These are phyloP conservation scores for Carallia pectinifolia DNA, from an alignment of 345 rosid genomes.

Conservation along the genomic window DNA sequence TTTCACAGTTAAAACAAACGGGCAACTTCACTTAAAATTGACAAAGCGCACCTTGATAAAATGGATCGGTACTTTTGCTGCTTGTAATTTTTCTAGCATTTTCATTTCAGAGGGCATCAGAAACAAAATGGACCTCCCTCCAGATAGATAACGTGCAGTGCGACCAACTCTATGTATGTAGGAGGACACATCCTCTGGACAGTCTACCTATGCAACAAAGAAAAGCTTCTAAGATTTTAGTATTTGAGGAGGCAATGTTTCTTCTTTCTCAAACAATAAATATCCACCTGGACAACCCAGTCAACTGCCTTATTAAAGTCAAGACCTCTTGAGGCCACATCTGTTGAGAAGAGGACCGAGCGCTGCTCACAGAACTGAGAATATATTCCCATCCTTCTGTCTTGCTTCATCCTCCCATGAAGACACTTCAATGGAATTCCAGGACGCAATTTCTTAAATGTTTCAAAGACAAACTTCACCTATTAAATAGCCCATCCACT, in stretches of 20 bases:
- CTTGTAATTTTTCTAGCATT: slow-evolving; percentile 82
- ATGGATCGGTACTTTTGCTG: slow-evolving; percentile 71
- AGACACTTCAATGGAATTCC: slow-evolving; percentile 93
- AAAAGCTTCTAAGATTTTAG: slow-evolving; percentile 13
- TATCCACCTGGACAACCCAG: slow-evolving; percentile 92
- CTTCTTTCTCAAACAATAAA: slow-evolving; percentile 9
- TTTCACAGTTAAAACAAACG: slow-evolving; percentile 1
- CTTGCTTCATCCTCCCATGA: slow-evolving; percentile 97
- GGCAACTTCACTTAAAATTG: background rate
- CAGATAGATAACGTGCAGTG: slow-evolving; percentile 76
- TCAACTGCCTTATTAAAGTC: slow-evolving; percentile 91
- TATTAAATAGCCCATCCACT: slow-evolving; percentile 19
- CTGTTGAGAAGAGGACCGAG: slow-evolving; percentile 88
- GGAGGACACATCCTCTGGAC: slow-evolving; percentile 90
- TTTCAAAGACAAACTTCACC: slow-evolving; percentile 93
- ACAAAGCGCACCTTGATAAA: slow-evolving; percentile 53
- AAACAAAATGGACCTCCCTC: slow-evolving; percentile 81
- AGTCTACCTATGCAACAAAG: slow-evolving; percentile 58
- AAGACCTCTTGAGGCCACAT: slow-evolving; percentile 94
- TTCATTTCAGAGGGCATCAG: slow-evolving; percentile 83
- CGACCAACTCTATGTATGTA: slow-evolving; percentile 99
- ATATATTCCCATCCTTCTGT: slow-evolving; percentile 76
- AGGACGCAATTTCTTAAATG: slow-evolving; percentile 90
- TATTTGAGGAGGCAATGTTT: background rate
- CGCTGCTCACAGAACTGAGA: slow-evolving; percentile 71